Percentiles rank a stretch among this genome's conserved stretches.
Conservation (phyloP, 1,284 basidiomycete genomes). For the Cryptococcus sp. region DNA sequence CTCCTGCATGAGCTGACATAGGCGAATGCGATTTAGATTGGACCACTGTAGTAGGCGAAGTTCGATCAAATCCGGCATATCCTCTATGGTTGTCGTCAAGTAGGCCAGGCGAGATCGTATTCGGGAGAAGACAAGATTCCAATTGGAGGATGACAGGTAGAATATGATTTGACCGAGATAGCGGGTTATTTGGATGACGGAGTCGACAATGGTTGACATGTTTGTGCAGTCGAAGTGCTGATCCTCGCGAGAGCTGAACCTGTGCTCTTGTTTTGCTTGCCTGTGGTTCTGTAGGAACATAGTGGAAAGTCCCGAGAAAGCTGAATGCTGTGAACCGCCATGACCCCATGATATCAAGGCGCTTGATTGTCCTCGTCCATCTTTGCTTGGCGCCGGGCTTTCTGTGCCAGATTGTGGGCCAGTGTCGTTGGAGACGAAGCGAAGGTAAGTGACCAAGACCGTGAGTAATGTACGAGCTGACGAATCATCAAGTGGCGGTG, state of each 20-base stretch:
- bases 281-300: constrained; percentile 35
- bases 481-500: constrained; percentile 73
- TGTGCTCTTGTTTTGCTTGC: constrained; percentile 11
- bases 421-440: constrained; percentile 58
- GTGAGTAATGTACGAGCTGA: constrained; percentile 81
- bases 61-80: constrained; percentile 54
- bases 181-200: constrained; percentile 42
- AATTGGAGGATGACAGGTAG: constrained; percentile 85
- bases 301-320: constrained; percentile 15
- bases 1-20: constrained; percentile 53
- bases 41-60: constrained; percentile 49
- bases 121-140: constrained; percentile 71
- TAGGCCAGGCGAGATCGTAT: constrained; percentile 64
- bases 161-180: constrained; percentile 70
- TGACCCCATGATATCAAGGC: constrained; percentile 17
- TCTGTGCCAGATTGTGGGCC: constrained; percentile 6
- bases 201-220: constrained; percentile 22
- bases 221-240: constrained; percentile 11
- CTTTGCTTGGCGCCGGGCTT: constrained; percentile 19
- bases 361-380: constrained; percentile 18
- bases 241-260: background rate
- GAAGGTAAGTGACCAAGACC: constrained; percentile 74
- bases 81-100: constrained; percentile 47
- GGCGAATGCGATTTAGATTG: constrained; percentile 45
- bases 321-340: constrained; percentile 10